Evolutionary conservation across 805 yeast genomes (phyloP).

Genomic region (Yamadazyma sp.): DNA sequence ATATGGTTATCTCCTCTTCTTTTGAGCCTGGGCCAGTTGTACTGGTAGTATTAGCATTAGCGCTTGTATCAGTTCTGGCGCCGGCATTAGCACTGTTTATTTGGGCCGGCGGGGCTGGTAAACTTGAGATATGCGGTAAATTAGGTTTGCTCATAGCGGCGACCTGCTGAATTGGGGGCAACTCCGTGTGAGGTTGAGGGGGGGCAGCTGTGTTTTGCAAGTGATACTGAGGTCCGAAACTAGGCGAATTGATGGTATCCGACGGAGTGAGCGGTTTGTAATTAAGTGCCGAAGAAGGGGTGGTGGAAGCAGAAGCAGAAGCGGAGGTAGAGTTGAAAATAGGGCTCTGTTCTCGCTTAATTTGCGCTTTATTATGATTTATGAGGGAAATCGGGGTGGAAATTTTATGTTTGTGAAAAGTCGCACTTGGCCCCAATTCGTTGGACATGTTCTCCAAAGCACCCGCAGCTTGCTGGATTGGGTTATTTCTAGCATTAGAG

Average conservation of each 20-base stretch:
- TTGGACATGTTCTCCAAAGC: slow-evolving; percentile 45
- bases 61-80: too few relatives aligned
- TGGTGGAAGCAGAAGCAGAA: slow-evolving; percentile 18
- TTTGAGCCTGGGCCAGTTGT: neutral
- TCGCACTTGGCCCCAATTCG: slow-evolving; percentile 45
- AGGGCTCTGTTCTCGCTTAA: slow-evolving; percentile 18
- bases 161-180: slow-evolving; percentile 29
- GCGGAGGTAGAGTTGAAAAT: slow-evolving; percentile 14
- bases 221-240: slow-evolving; percentile 47
- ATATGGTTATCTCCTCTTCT: slow-evolving; percentile 34
- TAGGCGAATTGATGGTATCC: slow-evolving; percentile 32
- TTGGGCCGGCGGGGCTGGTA: slow-evolving; percentile 5
- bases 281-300: slow-evolving; percentile 38
- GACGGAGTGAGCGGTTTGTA: slow-evolving; percentile 10
- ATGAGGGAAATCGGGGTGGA: slow-evolving; percentile 31
- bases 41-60: too few relatives aligned
- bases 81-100: too few relatives aligned
- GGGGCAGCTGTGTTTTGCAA: slow-evolving; percentile 14
- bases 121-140: slow-evolving; percentile 29
- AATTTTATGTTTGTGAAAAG: slow-evolving; percentile 29
- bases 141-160: slow-evolving; percentile 17
- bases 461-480: slow-evolving; percentile 41
- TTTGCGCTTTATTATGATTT: slow-evolving; percentile 21
- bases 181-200: slow-evolving; percentile 11
- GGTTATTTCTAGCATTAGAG: slow-evolving; percentile 35